Evolutionary conservation across 2,329 filamentous ascomycete genomes (phyloP), one percentile per base, ranked within the genome.

Genomic region (Penicillium italicum): DNA sequence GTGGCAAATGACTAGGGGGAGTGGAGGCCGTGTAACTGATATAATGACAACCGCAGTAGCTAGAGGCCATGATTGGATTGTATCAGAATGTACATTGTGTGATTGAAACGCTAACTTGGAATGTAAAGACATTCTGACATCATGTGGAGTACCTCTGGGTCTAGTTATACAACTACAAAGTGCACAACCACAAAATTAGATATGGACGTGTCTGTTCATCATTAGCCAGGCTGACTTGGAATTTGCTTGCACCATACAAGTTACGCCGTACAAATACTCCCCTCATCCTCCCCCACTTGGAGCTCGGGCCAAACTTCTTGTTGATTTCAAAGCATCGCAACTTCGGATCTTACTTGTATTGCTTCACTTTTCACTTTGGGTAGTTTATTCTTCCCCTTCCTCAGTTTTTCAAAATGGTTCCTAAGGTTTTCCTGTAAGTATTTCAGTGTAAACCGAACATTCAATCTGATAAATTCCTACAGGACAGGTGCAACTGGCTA

Each of bases 401-500:
- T 44, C 16, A 11, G 38, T 38, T 2, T 18, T 46, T 26, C 41
- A 62, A 53, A 12, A 72, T 71, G 69, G 59, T 66, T 50, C 56
- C 66, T n/a, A 69, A 72, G 55, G 66, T 72, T 44, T 72, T 73
- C 42, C 48, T 73, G 71, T 73, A 62, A 56, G 67, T 67, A 10
- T 53, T 22, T 28, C 16, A 30, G 11, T 68, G 69, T 28, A 45
- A 28, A 18, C 16, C 8, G 2, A 28, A 22, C 12, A 36, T n/a
- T n/a, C 10, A 2, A 18, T 50, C 70, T 70, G 6, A 62, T 40
- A 34, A 18, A 5, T 20, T 20, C 20, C 10, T n/a, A 41, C 48
- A 81, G 80, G 14, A 81, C 79, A 33, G 80, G 79, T 20, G 74
- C 68, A 5, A 81, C 80, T 16, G 80, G 80, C 31, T 83, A 82